Conservation (phyloP, 495 filamentous ascomycete genomes). For the Elasticomyces elasticus region DNA sequence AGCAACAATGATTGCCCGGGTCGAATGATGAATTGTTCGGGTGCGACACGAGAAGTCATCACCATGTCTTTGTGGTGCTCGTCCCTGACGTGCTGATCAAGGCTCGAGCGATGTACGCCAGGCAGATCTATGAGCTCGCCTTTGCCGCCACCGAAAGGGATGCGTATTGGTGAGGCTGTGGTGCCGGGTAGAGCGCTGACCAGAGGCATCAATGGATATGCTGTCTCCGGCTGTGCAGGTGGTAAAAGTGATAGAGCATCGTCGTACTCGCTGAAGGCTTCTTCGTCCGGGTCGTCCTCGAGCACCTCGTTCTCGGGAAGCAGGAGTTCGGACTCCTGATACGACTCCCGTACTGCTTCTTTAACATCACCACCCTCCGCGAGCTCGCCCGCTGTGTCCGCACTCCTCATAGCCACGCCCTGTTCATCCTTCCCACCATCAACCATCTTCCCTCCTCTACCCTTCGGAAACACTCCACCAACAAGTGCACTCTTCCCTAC, state of each 20-base stretch:
- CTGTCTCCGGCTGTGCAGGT: conserved; percentile 57
- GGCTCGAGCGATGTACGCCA: conserved; percentile 62
- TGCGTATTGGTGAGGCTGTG: conserved; percentile 83
- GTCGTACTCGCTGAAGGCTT: conserved; percentile 12
- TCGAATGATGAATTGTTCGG: conserved; percentile 60
- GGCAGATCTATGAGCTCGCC: conserved; percentile 95
- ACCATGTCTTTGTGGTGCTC: conserved; percentile 55
- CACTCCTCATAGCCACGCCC: background rate
- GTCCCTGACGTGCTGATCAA: conserved; percentile 57
- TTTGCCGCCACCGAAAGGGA: conserved; percentile 71
- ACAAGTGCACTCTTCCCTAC: conserved; percentile 94
- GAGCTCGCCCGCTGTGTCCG: background rate
- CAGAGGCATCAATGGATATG: conserved; percentile 69
- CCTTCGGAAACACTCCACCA: conserved; percentile 75
- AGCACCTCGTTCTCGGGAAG: background rate
- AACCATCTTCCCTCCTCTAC: conserved; percentile 26
- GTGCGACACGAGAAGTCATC: conserved; percentile 61
- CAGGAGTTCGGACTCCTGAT: conserved; percentile 10
- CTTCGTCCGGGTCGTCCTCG: conserved; percentile 5
- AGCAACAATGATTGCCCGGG: conserved; percentile 75
- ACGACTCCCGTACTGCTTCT: background rate
- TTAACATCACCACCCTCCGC: background rate
- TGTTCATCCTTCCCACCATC: background rate
- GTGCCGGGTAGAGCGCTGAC: conserved; percentile 84
- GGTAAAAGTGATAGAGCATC: conserved; percentile 49